A percentile compares a stretch with the other conserved stretches of the same genome.
Conservation (phyloP, 768 basidiomycete species). For the Trametes cinnabarina region DNA sequence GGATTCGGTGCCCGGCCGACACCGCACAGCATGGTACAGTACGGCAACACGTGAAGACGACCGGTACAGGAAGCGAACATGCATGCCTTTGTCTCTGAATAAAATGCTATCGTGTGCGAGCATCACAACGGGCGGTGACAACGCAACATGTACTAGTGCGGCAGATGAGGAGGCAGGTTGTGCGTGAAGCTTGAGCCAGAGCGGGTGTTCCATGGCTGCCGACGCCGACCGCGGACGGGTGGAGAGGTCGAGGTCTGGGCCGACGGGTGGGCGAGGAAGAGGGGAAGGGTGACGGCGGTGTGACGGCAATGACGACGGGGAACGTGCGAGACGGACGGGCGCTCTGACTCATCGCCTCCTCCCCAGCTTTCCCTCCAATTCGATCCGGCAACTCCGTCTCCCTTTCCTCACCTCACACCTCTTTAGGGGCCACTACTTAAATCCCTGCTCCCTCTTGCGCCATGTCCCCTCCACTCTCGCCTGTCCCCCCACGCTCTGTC, state of each 20-base stretch:
- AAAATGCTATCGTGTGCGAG: not conserved
- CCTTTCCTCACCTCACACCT: not conserved
- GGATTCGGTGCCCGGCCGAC: not conserved
- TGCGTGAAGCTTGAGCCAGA: too few relatives aligned
- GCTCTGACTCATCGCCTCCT: constrained; percentile 12
- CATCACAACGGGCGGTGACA: not conserved
- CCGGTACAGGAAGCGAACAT: not conserved
- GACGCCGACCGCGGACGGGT: too few relatives aligned
- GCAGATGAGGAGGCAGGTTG: not conserved
- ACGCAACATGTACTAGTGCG: not conserved
- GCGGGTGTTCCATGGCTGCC: too few relatives aligned
- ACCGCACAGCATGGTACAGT: constrained; percentile 2
- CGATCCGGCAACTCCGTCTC: not conserved
- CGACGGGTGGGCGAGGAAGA: not conserved
- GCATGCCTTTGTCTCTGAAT: not conserved
- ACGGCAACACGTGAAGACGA: not conserved
- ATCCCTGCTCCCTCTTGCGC: not conserved
- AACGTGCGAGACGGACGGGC: constrained; percentile 1
- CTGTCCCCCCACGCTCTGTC: not conserved
- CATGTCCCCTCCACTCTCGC: not conserved
- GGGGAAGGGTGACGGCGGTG: constrained; percentile 4
- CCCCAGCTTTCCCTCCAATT: not conserved
- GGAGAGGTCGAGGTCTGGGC: constrained; percentile 1
- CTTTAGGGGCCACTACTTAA: not conserved
- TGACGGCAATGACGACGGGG: constrained; percentile 8